Conservation (phyloP, 441 rosid genomes). For the Manihot esculenta region DNA sequence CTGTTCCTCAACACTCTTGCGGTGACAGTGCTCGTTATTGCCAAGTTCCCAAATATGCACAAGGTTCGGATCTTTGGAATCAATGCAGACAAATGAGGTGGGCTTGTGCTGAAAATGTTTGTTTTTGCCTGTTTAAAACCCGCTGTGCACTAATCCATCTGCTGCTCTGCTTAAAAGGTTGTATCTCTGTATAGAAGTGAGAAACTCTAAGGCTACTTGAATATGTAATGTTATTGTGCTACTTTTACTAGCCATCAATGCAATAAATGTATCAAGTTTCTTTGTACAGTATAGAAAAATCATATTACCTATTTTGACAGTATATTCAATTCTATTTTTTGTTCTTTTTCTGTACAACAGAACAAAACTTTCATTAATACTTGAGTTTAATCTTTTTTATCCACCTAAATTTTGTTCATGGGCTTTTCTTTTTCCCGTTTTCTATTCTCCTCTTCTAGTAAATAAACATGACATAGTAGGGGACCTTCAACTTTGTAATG, state of each 20-base stretch:
- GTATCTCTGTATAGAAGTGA: slow-evolving; percentile 36
- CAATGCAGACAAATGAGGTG: slow-evolving; percentile 62
- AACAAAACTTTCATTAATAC: too few species aligned
- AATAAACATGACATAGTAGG: too few species aligned
- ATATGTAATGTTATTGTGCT: slow-evolving; percentile 29
- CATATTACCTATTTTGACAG: slow-evolving; percentile 12
- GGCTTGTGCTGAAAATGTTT: slow-evolving; percentile 4
- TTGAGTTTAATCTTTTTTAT: too few species aligned
- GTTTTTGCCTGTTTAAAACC: slow-evolving; percentile 21
- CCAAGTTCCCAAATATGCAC: slow-evolving; percentile 97
- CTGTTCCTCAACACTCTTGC: slow-evolving; percentile 84
- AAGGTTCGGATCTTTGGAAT: slow-evolving; percentile 96
- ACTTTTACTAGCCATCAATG: slow-evolving; percentile 13
- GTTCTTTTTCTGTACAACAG: not conserved
- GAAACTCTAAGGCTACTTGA: slow-evolving; percentile 27
- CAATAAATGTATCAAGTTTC: slow-evolving; percentile 26
- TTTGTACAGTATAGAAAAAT: slow-evolving; percentile 42
- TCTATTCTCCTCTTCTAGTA: too few species aligned
- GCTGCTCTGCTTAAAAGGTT: slow-evolving; percentile 22
- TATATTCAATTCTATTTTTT: not conserved
- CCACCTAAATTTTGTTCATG: too few species aligned
- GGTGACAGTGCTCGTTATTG: slow-evolving; percentile 77
- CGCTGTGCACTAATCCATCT: slow-evolving; percentile 19
- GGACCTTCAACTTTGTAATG: too few species aligned
- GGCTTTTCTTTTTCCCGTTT: too few species aligned